Evolutionary conservation across 371 early-diverging fungal species (phyloP).

Genomic region (Chytridium lagenaria): DNA sequence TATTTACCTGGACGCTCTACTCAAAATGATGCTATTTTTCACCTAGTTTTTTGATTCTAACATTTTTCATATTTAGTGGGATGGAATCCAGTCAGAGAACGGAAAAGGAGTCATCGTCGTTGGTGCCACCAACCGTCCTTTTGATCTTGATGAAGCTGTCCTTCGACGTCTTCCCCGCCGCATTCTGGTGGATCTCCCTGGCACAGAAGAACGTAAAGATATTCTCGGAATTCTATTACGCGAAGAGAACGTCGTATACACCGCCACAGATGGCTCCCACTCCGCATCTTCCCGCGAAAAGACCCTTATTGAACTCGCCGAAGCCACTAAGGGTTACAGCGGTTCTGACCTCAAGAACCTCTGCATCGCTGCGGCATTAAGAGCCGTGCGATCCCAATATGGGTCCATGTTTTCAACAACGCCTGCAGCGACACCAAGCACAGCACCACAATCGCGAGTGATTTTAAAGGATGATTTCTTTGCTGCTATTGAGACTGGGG

Average conservation of each 20-base stretch:
- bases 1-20: too few relatives aligned
- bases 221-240: constrained; percentile 81
- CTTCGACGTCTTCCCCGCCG: constrained; percentile 96
- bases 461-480: constrained; percentile 31
- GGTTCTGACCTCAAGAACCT: constrained; percentile 98
- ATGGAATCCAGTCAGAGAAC: constrained; percentile 90
- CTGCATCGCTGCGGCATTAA: constrained; percentile 87
- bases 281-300: constrained; percentile 13
- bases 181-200: constrained; percentile 93
- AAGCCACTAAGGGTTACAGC: constrained; percentile 78
- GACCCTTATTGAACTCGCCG: constrained; percentile 54
- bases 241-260: constrained; percentile 66
- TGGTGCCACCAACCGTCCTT: constrained; percentile 98
- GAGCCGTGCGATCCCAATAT: constrained; percentile 73
- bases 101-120: constrained; percentile 85
- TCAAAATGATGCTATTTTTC: too few relatives aligned
- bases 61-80: constrained; percentile 67
- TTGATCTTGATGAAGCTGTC: constrained; percentile 98
- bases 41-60: constrained; percentile 5
- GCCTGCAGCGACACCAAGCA: constrained; percentile 2
- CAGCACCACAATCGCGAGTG: neutral
- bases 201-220: constrained; percentile 75
- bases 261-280: constrained; percentile 68
- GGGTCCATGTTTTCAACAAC: constrained; percentile 60
- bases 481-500: constrained; percentile 34